These are phyloP conservation scores for Penicillium griseofulvum DNA, from an alignment of 2,329 filamentous ascomycete species.

Conservation along the genomic window DNA sequence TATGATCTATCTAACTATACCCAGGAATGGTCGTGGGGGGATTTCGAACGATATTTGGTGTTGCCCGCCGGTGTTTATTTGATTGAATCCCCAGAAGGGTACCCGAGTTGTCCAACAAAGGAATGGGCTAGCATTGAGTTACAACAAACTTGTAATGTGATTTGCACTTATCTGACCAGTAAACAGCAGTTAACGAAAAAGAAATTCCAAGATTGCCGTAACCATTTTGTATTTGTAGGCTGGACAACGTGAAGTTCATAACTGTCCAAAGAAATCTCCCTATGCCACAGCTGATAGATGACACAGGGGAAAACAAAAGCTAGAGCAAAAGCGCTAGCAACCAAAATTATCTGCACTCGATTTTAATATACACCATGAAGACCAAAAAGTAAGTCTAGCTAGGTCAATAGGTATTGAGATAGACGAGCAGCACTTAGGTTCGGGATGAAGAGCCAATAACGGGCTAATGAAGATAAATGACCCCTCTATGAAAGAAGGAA, in stretches of 20 bases:
- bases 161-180: not conserved
- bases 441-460: slow-evolving; percentile 16
- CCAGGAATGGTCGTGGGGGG: too few relatives aligned
- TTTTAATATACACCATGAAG: slow-evolving; percentile 33
- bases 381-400: slow-evolving; percentile 16
- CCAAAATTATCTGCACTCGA: slow-evolving; percentile 12
- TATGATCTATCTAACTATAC: not conserved
- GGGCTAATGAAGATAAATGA: slow-evolving; percentile 17
- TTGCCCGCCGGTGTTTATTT: too few relatives aligned
- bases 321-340: slow-evolving; percentile 3
- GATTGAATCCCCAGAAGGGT: too few relatives aligned
- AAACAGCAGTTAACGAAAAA: not conserved
- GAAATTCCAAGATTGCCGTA: not conserved
- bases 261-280: not conserved
- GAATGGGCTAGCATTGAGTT: too few relatives aligned
- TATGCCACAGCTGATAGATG: not conserved
- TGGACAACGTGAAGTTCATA: not conserved
- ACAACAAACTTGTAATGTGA: too few relatives aligned
- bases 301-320: not conserved
- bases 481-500: slow-evolving; percentile 1
- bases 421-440: slow-evolving; percentile 23
- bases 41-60: too few relatives aligned
- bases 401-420: slow-evolving; percentile 12
- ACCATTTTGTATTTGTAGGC: not conserved
- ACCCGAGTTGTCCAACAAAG: too few relatives aligned